Evolutionary conservation across 441 rosid species (phyloP).

Genomic region (Dalechampia spathulata): DNA sequence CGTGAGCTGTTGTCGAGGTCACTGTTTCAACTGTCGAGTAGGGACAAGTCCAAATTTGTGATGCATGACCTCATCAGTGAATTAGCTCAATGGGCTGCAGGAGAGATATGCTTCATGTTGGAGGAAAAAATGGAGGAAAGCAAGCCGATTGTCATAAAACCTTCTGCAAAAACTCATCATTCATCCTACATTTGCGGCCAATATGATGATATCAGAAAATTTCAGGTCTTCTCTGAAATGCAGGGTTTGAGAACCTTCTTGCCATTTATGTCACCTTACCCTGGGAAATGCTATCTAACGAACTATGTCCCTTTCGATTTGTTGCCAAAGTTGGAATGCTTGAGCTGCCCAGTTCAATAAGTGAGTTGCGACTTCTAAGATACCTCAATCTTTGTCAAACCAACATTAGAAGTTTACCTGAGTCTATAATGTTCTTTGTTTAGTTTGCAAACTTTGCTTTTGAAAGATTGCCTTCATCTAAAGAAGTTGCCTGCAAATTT

Average conservation of each 20-base stretch:
- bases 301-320: neutral
- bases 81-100: constrained; percentile 13
- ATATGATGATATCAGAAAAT: neutral
- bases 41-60: neutral
- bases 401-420: neutral
- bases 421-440: neutral
- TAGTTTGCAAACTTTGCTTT: constrained; percentile 6
- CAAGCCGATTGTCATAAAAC: neutral
- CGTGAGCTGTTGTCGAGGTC: constrained; percentile 17
- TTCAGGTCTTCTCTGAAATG: neutral
- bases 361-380: constrained; percentile 6
- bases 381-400: constrained; percentile 11
- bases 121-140: neutral
- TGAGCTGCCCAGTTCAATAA: neutral
- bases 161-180: neutral
- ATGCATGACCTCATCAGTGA: constrained; percentile 26
- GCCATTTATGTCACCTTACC: neutral
- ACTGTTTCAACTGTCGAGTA: constrained; percentile 10
- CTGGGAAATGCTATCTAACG: constrained; percentile 3
- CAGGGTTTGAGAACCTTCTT: constrained; percentile 4
- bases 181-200: neutral
- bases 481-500: constrained; percentile 12
- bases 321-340: neutral
- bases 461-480: constrained; percentile 5
- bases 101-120: constrained; percentile 4